Conservation (phyloP, 164 flowering plant species). For the Umbilicus rupestris region DNA sequence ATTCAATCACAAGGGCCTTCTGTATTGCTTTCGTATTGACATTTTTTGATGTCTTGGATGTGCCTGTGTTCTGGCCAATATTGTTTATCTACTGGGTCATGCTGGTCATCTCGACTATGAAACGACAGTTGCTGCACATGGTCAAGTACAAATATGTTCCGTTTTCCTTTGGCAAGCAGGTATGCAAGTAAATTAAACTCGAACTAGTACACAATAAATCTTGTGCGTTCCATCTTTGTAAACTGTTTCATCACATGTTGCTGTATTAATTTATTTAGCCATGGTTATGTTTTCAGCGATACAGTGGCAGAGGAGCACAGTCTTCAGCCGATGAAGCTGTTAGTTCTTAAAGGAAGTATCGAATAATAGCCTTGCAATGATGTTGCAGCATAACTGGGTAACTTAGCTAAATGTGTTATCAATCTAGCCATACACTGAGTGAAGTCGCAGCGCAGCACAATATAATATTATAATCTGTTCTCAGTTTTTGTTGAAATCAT, state of each 20-base stretch:
- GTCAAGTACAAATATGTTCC: slow-evolving; percentile 83
- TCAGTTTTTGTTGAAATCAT: too few species aligned
- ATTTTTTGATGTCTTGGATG: slow-evolving; percentile 64
- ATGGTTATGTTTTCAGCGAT: not conserved
- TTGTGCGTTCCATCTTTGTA: not conserved
- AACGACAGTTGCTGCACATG: slow-evolving; percentile 76
- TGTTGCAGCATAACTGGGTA: not conserved
- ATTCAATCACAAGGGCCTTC: slow-evolving; percentile 63
- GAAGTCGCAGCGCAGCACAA: too few species aligned
- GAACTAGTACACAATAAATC: not conserved
- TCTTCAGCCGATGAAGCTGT: slow-evolving; percentile 3
- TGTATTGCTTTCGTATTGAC: slow-evolving; percentile 75
- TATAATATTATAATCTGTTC: too few species aligned
- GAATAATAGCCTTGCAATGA: not conserved
- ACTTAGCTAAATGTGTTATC: not conserved
- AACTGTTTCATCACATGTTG: not conserved
- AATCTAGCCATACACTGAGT: too few species aligned
- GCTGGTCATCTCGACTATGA: slow-evolving; percentile 66
- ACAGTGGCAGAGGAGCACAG: not conserved
- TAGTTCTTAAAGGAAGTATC: not conserved
- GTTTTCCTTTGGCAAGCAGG: slow-evolving; percentile 50
- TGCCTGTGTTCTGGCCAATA: slow-evolving; percentile 91
- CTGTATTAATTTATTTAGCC: not conserved
- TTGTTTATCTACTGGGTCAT: slow-evolving; percentile 73
- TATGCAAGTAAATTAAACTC: not conserved